Conservation (phyloP, 306 rosid species). For the Datisca glomerata region DNA sequence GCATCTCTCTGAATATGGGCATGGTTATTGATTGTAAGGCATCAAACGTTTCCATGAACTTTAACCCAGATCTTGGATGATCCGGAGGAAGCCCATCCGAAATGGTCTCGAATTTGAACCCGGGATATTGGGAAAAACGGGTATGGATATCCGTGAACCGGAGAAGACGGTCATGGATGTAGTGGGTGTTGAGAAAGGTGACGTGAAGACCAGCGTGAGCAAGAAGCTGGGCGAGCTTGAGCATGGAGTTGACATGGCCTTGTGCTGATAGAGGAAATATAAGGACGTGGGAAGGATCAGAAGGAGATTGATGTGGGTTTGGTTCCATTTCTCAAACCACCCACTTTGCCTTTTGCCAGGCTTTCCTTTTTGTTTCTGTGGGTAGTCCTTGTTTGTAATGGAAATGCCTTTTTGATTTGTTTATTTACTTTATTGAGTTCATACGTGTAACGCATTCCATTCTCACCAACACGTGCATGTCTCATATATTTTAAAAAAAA, state of each 20-base stretch:
- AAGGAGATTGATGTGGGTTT: no score
- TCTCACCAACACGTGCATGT: no score
- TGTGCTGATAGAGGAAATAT: constrained; percentile 20
- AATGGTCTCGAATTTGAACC: constrained; percentile 27
- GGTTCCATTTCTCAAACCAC: no score
- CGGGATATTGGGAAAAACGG: constrained; percentile 16
- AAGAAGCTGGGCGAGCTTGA: constrained; percentile 39
- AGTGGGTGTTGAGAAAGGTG: constrained; percentile 33
- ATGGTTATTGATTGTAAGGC: constrained; percentile 5
- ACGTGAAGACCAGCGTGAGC: constrained; percentile 14
- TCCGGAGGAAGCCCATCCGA: constrained; percentile 17
- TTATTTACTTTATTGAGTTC: no score
- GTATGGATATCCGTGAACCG: constrained; percentile 12
- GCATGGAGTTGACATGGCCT: constrained; percentile 40
- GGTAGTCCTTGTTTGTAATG: no score
- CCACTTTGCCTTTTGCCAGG: no score
- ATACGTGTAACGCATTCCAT: no score
- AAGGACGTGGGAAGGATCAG: constrained; percentile 13
- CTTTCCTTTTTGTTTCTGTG: no score
- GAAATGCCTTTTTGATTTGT: no score
- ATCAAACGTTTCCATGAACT: neutral
- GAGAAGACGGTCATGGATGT: constrained; percentile 17
- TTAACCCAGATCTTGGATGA: constrained; percentile 1
- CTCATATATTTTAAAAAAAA: no score
- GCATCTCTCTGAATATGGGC: constrained; percentile 18